Conservation (phyloP, 2,329 filamentous ascomycete genomes). For the Ascochyta rabiei region DNA sequence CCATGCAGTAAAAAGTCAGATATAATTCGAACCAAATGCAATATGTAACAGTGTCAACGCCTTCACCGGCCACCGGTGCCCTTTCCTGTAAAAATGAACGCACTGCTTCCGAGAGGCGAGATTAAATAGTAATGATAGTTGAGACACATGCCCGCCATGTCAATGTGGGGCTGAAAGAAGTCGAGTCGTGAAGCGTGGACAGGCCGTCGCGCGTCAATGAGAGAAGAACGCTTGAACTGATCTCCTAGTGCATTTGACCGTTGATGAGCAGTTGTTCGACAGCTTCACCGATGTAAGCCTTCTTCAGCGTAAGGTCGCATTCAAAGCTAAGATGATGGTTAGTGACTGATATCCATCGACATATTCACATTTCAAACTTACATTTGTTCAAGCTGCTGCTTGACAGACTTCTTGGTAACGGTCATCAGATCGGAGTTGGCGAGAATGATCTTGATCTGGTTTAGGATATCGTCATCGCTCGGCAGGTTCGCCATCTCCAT, state of each 20-base stretch:
- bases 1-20: constrained; percentile 1
- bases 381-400: constrained; percentile 86
- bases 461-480: constrained; percentile 84
- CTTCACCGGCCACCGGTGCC: constrained; percentile 8
- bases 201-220: constrained; percentile 10
- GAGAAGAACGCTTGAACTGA: background rate
- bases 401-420: constrained; percentile 98
- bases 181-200: constrained; percentile 13
- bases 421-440: constrained; percentile 93
- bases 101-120: constrained; percentile 2
- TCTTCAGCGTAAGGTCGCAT: constrained; percentile 82
- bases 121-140: constrained; percentile 19
- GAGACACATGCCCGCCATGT: constrained; percentile 13
- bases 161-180: constrained; percentile 8
- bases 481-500: constrained; percentile 81
- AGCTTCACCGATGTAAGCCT: constrained; percentile 75
- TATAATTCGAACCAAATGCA: constrained; percentile 4
- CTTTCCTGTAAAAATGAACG: constrained; percentile 2
- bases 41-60: constrained; percentile 11
- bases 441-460: constrained; percentile 94
- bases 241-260: constrained; percentile 14
- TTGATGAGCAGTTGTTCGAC: constrained; percentile 35
- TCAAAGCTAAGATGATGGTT: constrained; percentile 64
- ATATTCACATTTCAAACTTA: constrained; percentile 22
- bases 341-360: constrained; percentile 11